Base-by-base conservation (phyloP, 129 eudicot species). In the Flaveria robusta region DNA sequence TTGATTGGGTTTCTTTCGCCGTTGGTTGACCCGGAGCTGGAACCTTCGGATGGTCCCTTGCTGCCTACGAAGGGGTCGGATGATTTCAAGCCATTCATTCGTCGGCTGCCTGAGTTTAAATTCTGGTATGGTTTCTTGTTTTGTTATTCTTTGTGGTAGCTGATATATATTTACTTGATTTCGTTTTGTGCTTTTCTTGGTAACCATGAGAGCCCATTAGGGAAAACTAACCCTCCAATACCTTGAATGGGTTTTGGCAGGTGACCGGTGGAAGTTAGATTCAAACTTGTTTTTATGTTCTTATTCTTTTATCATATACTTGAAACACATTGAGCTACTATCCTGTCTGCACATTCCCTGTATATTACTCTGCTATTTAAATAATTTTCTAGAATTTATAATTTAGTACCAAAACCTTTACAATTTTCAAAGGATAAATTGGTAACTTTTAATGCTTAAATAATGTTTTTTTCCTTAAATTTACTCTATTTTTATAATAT, bases 31-130 rank as follows among this genome's bases (percentile, higher is more conserved):
- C 96, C 98, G 6, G 98, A 90, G 74, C 43, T 92, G 51, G 96
- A 92, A 62, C 76, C 85, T 72, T 83, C 88, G 0, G 93, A 90
- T 86, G 98, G 96, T 0, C 84, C 96, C 11, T 1, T 83, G 37
- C 73, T 83, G 31, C 98, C 98, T 27, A 92, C 92, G 0, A 88
- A 85, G 54, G 98, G 86, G 10, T 84, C 96, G 13, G 93, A 92
- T 86, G 98, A 92, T 64, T 92, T 90, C 76, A 90, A 82, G 85
- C 98, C 98, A 68, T 92, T 92, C 66, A 82, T 88, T 71, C 87
- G 98, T 55, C 90, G 98, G 59, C 90, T 92, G 39, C 98, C 98
- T n/a, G 98, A 92, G 77, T 92, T 92, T 77, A 86, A 86, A 82
- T 92, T 92, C 87, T 92, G 98, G 98, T 92, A 84, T 79, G 45